A percentile compares a stretch with the other conserved stretches of the same genome.
Evolutionary conservation across 2,329 filamentous ascomycete species (phyloP).

Genomic region (Neocucurbitaria cava): DNA sequence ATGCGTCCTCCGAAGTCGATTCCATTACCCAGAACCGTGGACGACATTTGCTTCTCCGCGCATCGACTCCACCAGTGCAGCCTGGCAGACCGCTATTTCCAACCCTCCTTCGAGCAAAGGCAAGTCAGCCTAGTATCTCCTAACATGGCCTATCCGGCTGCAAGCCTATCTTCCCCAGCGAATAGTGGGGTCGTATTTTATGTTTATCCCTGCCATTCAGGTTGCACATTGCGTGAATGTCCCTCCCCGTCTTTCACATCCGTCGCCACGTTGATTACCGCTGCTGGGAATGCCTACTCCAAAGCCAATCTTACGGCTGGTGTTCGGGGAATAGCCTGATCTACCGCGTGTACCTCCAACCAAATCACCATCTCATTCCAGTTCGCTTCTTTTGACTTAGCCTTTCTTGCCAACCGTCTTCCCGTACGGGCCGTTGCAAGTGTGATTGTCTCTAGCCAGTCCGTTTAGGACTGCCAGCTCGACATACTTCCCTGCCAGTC

Average conservation of each 20-base stretch:
- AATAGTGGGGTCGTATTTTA: slow-evolving; percentile 9
- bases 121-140: slow-evolving; percentile 18
- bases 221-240: slow-evolving; percentile 24
- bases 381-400: slow-evolving; percentile 28
- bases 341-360: slow-evolving; percentile 25
- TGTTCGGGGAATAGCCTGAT: slow-evolving; percentile 19
- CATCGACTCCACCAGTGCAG: slow-evolving; percentile 13
- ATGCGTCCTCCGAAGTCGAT: neutral
- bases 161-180: slow-evolving; percentile 23
- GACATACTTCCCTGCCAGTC: slow-evolving; percentile 26
- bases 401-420: slow-evolving; percentile 39
- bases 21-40: neutral
- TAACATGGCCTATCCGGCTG: slow-evolving; percentile 13
- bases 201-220: slow-evolving; percentile 21
- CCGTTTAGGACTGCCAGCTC: slow-evolving; percentile 34
- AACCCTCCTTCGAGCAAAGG: slow-evolving; percentile 16
- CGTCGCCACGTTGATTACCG: slow-evolving; percentile 39
- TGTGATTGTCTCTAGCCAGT: slow-evolving; percentile 35
- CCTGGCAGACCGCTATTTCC: slow-evolving; percentile 39
- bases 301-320: slow-evolving; percentile 16
- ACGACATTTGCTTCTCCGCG: neutral
- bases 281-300: slow-evolving; percentile 25
- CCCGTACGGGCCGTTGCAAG: slow-evolving; percentile 45
- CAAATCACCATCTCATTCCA: slow-evolving; percentile 36
- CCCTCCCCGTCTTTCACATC: slow-evolving; percentile 17